Conservation (phyloP, 2,329 filamentous ascomycete species). For the Epichloe elymi region DNA sequence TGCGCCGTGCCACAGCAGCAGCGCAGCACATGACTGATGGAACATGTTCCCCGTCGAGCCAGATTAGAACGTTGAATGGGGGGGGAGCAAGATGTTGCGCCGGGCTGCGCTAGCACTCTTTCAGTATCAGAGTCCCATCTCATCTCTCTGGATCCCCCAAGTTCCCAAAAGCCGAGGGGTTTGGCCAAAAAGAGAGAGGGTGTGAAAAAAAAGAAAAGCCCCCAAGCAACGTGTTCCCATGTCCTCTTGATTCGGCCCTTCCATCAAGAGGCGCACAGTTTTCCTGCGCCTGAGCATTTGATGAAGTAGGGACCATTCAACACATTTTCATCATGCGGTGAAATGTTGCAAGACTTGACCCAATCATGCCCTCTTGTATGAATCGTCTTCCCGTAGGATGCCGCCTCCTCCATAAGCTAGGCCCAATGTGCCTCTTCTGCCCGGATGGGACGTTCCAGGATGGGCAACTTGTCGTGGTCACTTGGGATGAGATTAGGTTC, state of each 20-base stretch:
- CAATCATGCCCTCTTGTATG: not conserved
- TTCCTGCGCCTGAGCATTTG: not conserved
- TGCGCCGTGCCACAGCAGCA: not conserved
- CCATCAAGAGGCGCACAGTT: conserved; percentile 5
- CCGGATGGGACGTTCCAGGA: not conserved
- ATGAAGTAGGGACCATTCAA: not conserved
- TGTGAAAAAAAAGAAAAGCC: too few species aligned
- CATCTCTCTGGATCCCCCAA: not conserved
- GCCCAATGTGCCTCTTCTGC: not conserved
- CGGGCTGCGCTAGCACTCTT: not conserved
- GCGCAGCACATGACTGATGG: not conserved
- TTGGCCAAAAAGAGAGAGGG: not conserved
- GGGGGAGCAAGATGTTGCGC: not conserved
- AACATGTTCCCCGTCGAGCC: not conserved
- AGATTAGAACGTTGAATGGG: not conserved
- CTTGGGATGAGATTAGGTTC: not conserved
- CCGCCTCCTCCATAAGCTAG: not conserved
- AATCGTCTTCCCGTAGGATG: not conserved
- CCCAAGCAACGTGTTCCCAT: conserved; percentile 3
- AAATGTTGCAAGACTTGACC: not conserved
- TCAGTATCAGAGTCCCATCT: too few species aligned
- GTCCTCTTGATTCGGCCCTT: conserved; percentile 7
- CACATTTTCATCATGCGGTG: not conserved
- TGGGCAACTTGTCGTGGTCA: conserved; percentile 2
- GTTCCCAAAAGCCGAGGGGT: not conserved